Percentiles rank a stretch among this genome's conserved stretches.
phyloP scores from a whole-genome alignment of 2,329 filamentous ascomycete species.

The Mycogone perniciosa region DNA sequence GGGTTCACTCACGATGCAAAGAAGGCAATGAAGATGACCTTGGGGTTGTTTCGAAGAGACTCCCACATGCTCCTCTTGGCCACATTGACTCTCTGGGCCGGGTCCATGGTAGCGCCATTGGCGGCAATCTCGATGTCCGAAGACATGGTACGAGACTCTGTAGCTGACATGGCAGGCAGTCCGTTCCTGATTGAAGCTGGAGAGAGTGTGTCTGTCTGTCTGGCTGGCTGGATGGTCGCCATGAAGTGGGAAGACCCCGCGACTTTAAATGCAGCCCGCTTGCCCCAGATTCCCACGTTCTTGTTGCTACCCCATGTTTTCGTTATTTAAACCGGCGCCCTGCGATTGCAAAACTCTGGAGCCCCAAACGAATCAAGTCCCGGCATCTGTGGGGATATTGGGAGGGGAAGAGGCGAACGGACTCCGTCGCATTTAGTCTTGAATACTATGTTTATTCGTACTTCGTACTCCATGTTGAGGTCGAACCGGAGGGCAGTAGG shows the following conservation, averaged over 20 bases:
- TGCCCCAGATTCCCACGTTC: constrained; percentile 4
- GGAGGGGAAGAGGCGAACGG: neutral
- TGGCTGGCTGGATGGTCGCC: neutral
- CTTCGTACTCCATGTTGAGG: constrained; percentile 2
- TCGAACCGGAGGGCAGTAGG: constrained; percentile 9
- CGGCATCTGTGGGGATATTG: constrained; percentile 2
- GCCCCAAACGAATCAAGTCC: constrained; percentile 7
- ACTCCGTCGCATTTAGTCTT: no score
- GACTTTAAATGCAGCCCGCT: constrained; percentile 10
- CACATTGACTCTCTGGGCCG: constrained; percentile 12
- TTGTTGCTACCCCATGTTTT: constrained; percentile 11
- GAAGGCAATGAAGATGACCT: constrained; percentile 33
- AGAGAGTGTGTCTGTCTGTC: neutral
- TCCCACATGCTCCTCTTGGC: constrained; percentile 20
- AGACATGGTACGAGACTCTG: neutral
- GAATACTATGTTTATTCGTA: neutral
- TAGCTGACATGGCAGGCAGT: constrained; percentile 7
- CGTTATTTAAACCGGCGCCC: constrained; percentile 8
- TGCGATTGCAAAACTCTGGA: constrained; percentile 5
- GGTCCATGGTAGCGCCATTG: constrained; percentile 13
- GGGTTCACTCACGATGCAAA: constrained; percentile 31
- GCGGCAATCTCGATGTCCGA: constrained; percentile 12
- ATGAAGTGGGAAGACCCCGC: constrained; percentile 2
- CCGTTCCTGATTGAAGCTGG: neutral
- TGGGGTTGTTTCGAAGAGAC: constrained; percentile 29